A percentile compares a stretch with the other conserved stretches of the same genome.
These are phyloP conservation scores for Teunomyces cretensis DNA, from an alignment of 805 yeast species.

Conservation along the genomic window DNA sequence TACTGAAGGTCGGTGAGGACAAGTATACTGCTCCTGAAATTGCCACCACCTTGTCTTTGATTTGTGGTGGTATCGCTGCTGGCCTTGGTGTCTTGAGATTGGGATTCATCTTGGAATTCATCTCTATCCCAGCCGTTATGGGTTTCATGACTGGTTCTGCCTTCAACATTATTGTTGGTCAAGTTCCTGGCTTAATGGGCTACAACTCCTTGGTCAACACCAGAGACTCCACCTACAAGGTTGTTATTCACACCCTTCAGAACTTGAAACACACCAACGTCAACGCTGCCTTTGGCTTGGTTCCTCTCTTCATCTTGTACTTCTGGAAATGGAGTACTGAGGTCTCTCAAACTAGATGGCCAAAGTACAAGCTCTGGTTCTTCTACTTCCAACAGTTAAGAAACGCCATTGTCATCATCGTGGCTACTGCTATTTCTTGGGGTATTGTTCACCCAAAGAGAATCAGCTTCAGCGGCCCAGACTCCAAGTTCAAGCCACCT, in stretches of 20 bases:
- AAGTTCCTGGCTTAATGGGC: slow-evolving; percentile 86
- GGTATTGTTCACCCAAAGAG: slow-evolving; percentile 57
- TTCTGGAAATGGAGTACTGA: slow-evolving; percentile 66
- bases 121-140: slow-evolving; percentile 87
- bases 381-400: slow-evolving; percentile 77
- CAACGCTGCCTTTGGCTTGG: slow-evolving; percentile 89
- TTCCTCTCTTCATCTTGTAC: slow-evolving; percentile 70
- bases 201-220: slow-evolving; percentile 65
- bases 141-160: slow-evolving; percentile 98
- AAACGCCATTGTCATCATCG: slow-evolving; percentile 76
- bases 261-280: slow-evolving; percentile 64
- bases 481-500: slow-evolving; percentile 38
- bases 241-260: slow-evolving; percentile 70
- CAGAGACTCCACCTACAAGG: slow-evolving; percentile 65
- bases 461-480: slow-evolving; percentile 27
- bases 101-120: slow-evolving; percentile 86
- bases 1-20: slow-evolving; percentile 35
- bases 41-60: slow-evolving; percentile 75
- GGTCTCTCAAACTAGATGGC: slow-evolving; percentile 61
- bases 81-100: slow-evolving; percentile 81
- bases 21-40: slow-evolving; percentile 62
- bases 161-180: slow-evolving; percentile 76
- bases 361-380: slow-evolving; percentile 52
- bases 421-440: slow-evolving; percentile 83
- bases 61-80: slow-evolving; percentile 82